Conservation (phyloP, 805 yeast species). For the Candida maris region DNA sequence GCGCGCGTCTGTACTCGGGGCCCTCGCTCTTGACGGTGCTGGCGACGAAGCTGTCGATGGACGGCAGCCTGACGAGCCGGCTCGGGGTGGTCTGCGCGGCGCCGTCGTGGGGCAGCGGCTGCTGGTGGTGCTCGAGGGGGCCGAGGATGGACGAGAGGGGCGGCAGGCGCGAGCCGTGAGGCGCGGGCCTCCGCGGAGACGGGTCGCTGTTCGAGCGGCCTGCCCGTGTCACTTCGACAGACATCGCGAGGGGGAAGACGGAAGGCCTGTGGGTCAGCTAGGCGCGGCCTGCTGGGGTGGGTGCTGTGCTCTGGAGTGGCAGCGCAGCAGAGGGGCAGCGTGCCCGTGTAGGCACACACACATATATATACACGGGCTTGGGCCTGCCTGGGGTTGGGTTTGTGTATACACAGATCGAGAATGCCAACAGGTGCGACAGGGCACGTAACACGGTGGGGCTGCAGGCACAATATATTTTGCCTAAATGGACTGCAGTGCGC, state of each 20-base stretch:
- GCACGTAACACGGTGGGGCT: slow-evolving; percentile 2
- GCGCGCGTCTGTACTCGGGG: slow-evolving; percentile 22
- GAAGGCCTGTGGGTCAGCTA: background rate
- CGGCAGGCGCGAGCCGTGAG: slow-evolving; percentile 20
- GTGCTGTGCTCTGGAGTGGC: background rate
- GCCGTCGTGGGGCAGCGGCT: background rate
- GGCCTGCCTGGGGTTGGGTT: background rate
- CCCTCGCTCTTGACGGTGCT: too few species aligned
- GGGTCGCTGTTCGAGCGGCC: slow-evolving; percentile 25
- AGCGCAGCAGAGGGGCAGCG: background rate
- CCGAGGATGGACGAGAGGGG: slow-evolving; percentile 23
- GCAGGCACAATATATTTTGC: background rate
- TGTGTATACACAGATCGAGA: background rate
- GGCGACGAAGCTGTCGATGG: slow-evolving; percentile 24
- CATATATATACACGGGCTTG: background rate
- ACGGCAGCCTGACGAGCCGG: slow-evolving; percentile 20
- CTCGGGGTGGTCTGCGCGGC: slow-evolving; percentile 13
- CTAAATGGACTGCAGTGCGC: background rate
- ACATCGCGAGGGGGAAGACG: slow-evolving; percentile 8
- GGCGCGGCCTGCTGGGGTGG: background rate
- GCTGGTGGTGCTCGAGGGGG: background rate
- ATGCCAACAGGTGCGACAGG: background rate
- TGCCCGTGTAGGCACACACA: background rate
- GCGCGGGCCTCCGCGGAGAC: slow-evolving; percentile 14
- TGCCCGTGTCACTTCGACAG: slow-evolving; percentile 21